Percentiles rank a stretch among this genome's conserved stretches.
Conservation (phyloP, 2,329 filamentous ascomycete species). For the Plectosphaerella plurivora region DNA sequence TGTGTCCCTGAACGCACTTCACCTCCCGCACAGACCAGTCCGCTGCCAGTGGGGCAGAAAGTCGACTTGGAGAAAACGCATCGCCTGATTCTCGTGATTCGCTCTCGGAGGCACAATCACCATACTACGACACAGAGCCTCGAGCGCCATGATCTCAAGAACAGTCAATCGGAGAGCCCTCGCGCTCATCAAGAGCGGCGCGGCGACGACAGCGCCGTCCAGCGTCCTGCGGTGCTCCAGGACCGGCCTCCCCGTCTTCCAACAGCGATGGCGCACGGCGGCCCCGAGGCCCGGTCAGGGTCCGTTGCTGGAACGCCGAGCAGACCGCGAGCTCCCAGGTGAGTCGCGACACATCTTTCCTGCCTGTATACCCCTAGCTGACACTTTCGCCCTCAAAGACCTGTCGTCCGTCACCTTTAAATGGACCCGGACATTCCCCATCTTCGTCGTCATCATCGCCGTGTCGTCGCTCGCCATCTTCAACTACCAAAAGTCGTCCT, state of each 20-base stretch:
- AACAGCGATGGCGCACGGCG: conserved; percentile 45
- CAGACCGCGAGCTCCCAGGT: conserved; percentile 65
- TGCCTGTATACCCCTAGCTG: not conserved
- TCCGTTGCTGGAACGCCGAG: conserved; percentile 59
- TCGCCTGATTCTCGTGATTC: not conserved
- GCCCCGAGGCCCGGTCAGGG: conserved; percentile 57
- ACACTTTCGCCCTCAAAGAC: not conserved
- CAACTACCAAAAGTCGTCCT: conserved; percentile 98
- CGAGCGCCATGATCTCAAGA: not conserved
- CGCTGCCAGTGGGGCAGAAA: too few species aligned
- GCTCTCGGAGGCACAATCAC: not conserved
- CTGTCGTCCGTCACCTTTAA: conserved; percentile 32
- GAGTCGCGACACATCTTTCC: conserved; percentile 11
- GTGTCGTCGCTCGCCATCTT: conserved; percentile 81
- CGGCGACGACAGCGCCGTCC: not conserved
- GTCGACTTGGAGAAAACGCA: not conserved
- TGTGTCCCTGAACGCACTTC: too few species aligned
- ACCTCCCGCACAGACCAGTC: too few species aligned
- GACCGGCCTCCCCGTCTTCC: conserved; percentile 8
- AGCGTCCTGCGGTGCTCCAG: not conserved
- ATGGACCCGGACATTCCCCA: conserved; percentile 71
- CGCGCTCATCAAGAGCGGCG: not conserved
- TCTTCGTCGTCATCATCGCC: conserved; percentile 72
- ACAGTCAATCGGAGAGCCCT: not conserved
- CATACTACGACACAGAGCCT: not conserved